Percentiles rank a stretch among this genome's conserved stretches.
Evolutionary conservation across 106 monocot species (phyloP).

Genomic region (Cymbidium sinense): DNA sequence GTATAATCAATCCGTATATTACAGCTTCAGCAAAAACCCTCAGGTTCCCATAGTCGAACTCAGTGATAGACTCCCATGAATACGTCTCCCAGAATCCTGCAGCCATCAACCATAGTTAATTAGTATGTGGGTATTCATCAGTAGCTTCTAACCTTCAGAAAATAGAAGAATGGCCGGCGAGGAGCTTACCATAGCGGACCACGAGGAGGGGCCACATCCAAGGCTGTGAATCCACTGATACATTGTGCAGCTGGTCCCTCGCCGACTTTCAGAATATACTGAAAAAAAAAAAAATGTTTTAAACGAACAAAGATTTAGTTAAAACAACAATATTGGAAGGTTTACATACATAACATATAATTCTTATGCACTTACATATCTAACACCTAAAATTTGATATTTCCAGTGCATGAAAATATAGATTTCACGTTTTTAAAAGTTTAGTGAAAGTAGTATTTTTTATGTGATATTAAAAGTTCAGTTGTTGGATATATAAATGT

Average conservation of each 20-base stretch:
- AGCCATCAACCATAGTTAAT: not conserved
- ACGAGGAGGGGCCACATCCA: conserved; percentile 73
- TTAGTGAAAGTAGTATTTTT: no score
- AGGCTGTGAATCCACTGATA: conserved; percentile 88
- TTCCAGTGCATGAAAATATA: no score
- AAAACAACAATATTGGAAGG: no score
- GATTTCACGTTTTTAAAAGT: no score
- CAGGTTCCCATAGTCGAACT: conserved; percentile 71
- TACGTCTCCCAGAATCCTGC: conserved; percentile 89
- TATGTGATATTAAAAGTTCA: no score
- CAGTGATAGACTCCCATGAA: conserved; percentile 91
- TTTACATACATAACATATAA: no score
- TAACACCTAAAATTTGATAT: no score
- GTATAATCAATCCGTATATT: conserved; percentile 8
- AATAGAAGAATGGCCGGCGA: not conserved
- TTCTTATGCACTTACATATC: no score
- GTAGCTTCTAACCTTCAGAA: no score
- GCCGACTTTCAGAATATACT: conserved; percentile 77
- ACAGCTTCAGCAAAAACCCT: conserved; percentile 69
- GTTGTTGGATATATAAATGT: no score
- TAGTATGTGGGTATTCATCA: no score
- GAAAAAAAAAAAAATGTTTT: conserved; percentile 6
- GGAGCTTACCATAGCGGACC: conserved; percentile 46
- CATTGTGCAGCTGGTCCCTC: conserved; percentile 52
- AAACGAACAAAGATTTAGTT: not conserved